A percentile compares a stretch with the other conserved stretches of the same genome.
phyloP scores from a whole-genome alignment of 768 basidiomycete species.

The Rhizopogon roseolus region DNA sequence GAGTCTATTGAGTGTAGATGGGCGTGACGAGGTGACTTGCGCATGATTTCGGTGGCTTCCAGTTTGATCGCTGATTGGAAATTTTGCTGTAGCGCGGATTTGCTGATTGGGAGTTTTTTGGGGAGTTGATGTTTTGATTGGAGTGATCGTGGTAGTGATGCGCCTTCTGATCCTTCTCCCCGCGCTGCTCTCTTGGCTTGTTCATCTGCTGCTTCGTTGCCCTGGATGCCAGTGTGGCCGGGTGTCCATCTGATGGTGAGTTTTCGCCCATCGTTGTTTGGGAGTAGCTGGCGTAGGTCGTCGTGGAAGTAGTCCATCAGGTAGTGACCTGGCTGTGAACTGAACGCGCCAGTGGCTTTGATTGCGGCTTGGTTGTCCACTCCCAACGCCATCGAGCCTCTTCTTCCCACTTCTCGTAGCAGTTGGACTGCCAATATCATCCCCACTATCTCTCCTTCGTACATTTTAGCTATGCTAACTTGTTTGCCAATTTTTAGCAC shows the following conservation, averaged over 20 bases:
- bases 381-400: background rate
- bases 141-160: background rate
- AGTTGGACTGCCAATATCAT: too few relatives aligned
- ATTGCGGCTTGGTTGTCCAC: constrained; percentile 10
- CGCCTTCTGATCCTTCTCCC: background rate
- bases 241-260: constrained; percentile 16
- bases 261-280: background rate
- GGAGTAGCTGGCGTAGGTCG: background rate
- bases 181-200: constrained; percentile 18
- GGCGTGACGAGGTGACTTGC: background rate
- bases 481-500: too few relatives aligned
- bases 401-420: too few relatives aligned
- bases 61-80: background rate
- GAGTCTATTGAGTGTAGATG: background rate
- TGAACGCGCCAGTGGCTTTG: background rate
- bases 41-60: background rate
- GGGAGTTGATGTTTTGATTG: background rate
- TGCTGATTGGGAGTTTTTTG: constrained; percentile 2
- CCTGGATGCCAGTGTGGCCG: constrained; percentile 19
- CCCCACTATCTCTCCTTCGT: too few relatives aligned
- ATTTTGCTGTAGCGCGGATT: constrained; percentile 2
- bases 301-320: background rate
- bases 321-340: background rate
- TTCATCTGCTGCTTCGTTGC: constrained; percentile 21
- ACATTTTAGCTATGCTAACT: too few relatives aligned